Percentiles rank a stretch among this genome's conserved stretches.
Conservation (phyloP, 2,329 filamentous ascomycete species). For the Penicillium sp. region DNA sequence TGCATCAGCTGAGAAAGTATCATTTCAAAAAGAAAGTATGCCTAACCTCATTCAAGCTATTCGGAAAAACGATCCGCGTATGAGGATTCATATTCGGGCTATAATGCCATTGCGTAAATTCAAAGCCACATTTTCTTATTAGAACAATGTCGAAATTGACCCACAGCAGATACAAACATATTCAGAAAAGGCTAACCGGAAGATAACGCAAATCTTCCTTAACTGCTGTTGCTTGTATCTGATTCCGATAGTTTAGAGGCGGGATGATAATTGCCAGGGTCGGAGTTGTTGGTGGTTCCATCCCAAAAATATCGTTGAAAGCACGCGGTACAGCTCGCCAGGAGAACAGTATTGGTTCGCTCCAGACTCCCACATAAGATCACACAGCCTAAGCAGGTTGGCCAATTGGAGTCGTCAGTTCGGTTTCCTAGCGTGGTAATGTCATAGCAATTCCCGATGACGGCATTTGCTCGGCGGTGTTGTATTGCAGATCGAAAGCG, state of each 20-base stretch:
- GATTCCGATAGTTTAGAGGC: background rate
- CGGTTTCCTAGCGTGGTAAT: constrained; percentile 74
- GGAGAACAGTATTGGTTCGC: constrained; percentile 64
- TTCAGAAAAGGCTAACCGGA: too few relatives aligned
- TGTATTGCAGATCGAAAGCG: constrained; percentile 14
- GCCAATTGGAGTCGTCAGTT: constrained; percentile 69
- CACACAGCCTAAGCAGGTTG: constrained; percentile 76
- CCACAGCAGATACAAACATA: too few relatives aligned
- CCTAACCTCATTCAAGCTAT: too few relatives aligned
- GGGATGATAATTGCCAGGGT: background rate
- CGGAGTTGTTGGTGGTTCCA: background rate
- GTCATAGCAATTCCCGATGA: constrained; percentile 69
- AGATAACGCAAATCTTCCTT: too few relatives aligned
- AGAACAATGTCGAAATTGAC: too few relatives aligned
- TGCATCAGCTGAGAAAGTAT: too few relatives aligned
- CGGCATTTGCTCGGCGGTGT: background rate
- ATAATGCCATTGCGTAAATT: too few relatives aligned
- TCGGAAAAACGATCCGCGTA: too few relatives aligned
- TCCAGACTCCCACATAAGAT: constrained; percentile 71
- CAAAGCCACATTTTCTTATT: too few relatives aligned
- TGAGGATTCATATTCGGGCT: too few relatives aligned
- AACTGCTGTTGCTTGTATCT: background rate
- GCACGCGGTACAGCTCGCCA: constrained; percentile 63
- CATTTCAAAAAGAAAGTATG: too few relatives aligned
- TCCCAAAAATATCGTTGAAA: background rate